phyloP scores from a whole-genome alignment of 139 green algal genomes.

The Diplosphaera chodatii region DNA sequence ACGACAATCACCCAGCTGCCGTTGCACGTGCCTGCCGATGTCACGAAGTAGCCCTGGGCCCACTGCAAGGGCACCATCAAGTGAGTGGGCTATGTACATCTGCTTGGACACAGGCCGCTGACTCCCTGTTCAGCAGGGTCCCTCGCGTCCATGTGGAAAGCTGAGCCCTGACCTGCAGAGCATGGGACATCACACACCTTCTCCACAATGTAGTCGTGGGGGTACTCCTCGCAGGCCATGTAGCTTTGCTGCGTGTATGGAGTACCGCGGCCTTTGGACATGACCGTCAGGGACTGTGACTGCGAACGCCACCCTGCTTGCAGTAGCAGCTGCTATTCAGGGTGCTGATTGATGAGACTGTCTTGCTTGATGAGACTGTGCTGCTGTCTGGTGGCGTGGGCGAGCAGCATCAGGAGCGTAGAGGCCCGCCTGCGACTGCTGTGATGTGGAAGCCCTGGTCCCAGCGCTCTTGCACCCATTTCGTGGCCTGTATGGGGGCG shows the following conservation, averaged over 20 bases:
- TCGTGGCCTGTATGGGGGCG: no score
- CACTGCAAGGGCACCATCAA: constrained; percentile 23
- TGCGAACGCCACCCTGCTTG: constrained; percentile 15
- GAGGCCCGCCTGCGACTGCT: constrained; percentile 37
- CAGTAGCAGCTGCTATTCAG: no score
- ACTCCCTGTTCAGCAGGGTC: no score
- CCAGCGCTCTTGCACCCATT: no score
- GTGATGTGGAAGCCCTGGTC: no score
- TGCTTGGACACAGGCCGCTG: no score
- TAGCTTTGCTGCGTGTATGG: constrained; percentile 79
- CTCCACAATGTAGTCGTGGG: constrained; percentile 88
- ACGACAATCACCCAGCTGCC: constrained; percentile 75
- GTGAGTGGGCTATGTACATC: no score
- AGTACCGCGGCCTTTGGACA: constrained; percentile 43
- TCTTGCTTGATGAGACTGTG: no score
- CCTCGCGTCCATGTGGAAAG: no score
- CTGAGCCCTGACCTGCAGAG: no score
- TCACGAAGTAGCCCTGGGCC: constrained; percentile 79
- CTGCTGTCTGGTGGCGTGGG: no score
- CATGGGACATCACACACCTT: constrained; percentile 27
- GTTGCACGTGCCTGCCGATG: constrained; percentile 54
- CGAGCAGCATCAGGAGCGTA: not conserved
- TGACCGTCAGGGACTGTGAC: constrained; percentile 45
- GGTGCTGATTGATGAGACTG: no score
- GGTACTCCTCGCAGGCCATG: constrained; percentile 77